A percentile compares a stretch with the other conserved stretches of the same genome.
Evolutionary conservation across 768 basidiomycete genomes (phyloP).

Genomic region (Boletales sp.): DNA sequence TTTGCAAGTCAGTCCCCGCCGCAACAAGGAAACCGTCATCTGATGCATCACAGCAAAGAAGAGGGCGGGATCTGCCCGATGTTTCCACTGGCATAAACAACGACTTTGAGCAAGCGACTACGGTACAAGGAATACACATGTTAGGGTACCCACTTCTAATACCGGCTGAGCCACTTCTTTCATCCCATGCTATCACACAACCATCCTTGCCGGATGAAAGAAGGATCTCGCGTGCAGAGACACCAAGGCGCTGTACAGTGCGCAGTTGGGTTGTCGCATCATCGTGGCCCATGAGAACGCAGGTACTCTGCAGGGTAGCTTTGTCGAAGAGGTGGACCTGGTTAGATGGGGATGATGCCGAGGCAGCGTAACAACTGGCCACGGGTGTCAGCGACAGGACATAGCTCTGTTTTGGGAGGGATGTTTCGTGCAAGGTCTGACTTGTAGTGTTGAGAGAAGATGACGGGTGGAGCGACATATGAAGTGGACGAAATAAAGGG

Average conservation of each 20-base stretch:
- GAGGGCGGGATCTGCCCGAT: constrained; percentile 37
- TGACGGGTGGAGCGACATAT: constrained; percentile 27
- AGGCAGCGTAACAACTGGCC: constrained; percentile 53
- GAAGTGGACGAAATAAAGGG: background rate
- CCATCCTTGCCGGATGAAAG: constrained; percentile 73
- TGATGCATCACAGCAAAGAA: constrained; percentile 71
- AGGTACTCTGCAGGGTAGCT: constrained; percentile 42
- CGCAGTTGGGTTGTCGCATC: constrained; percentile 54
- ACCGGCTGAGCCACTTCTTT: constrained; percentile 46
- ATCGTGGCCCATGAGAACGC: constrained; percentile 55
- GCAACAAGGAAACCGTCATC: constrained; percentile 68
- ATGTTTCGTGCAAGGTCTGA: constrained; percentile 28
- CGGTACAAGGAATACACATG: constrained; percentile 10
- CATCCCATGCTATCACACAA: constrained; percentile 72
- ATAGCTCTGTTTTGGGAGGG: constrained; percentile 47
- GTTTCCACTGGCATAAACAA: constrained; percentile 42
- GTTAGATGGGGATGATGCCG: constrained; percentile 59
- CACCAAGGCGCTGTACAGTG: constrained; percentile 40
- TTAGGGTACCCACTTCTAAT: constrained; percentile 54
- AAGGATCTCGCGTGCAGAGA: constrained; percentile 41
- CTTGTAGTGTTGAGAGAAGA: constrained; percentile 17
- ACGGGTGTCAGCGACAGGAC: constrained; percentile 55
- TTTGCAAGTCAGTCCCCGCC: constrained; percentile 78
- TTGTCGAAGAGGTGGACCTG: constrained; percentile 67
- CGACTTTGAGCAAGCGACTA: constrained; percentile 36